phyloP scores from a whole-genome alignment of 2,329 filamentous ascomycete genomes.

The Diatrype stigma region DNA sequence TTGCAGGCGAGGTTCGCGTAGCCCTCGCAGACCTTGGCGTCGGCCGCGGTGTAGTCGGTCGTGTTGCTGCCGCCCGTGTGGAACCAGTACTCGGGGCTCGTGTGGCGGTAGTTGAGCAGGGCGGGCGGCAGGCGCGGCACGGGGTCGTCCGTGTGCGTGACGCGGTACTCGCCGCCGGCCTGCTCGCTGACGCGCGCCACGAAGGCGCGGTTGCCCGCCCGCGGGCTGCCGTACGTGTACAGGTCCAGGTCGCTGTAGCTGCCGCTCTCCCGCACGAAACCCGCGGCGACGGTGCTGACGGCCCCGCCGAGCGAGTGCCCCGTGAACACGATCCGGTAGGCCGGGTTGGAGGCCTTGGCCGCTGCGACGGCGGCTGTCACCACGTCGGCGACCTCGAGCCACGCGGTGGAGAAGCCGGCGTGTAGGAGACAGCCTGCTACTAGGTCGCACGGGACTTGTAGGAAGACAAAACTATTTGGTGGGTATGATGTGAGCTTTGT shows the following conservation, averaged over 20 bases:
- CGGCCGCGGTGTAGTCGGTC: conserved; percentile 31
- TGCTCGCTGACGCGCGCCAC: conserved; percentile 51
- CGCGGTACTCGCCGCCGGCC: conserved; percentile 51
- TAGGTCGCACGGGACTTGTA: conserved; percentile 31
- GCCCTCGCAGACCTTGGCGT: conserved; percentile 46
- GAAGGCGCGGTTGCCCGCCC: conserved; percentile 56
- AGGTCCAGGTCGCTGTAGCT: conserved; percentile 47
- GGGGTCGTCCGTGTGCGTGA: conserved; percentile 65
- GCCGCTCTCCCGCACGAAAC: conserved; percentile 43
- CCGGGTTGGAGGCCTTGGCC: conserved; percentile 43
- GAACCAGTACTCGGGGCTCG: conserved; percentile 68
- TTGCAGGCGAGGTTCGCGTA: conserved; percentile 46
- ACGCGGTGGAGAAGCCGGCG: conserved; percentile 56
- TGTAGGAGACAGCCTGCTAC: conserved; percentile 48
- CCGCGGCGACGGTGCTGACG: conserved; percentile 56
- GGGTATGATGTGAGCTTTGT: conserved; percentile 6
- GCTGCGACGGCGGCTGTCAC: conserved; percentile 40
- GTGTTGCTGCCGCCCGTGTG: conserved; percentile 29
- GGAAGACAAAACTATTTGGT: conserved; percentile 35
- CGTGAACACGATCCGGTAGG: conserved; percentile 52
- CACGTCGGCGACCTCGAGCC: conserved; percentile 45
- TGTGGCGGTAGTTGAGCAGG: conserved; percentile 58
- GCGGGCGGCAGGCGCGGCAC: conserved; percentile 64
- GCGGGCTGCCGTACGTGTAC: conserved; percentile 65
- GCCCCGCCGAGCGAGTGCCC: conserved; percentile 69